Conservation (phyloP, 2,329 filamentous ascomycete genomes). For the Cladosporium halotolerans region DNA sequence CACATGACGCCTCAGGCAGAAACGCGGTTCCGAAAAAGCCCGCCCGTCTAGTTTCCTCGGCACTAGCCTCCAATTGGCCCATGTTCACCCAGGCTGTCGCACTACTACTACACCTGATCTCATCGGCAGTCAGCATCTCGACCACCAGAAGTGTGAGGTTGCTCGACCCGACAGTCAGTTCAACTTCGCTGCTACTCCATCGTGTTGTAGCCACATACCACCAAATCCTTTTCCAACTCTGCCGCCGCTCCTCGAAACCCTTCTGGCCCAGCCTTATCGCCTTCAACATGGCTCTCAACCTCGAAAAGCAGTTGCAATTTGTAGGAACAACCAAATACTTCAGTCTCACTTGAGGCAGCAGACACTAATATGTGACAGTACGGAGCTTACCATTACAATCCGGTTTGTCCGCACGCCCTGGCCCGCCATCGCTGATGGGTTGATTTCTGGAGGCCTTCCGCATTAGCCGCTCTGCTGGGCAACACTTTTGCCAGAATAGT, state of each 20-base stretch:
- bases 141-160: no score
- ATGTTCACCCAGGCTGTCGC: no score
- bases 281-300: slow-evolving; percentile 53
- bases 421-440: slow-evolving; percentile 5
- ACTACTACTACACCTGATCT: background rate
- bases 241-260: background rate
- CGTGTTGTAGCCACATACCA: background rate
- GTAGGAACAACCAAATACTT: slow-evolving; percentile 47
- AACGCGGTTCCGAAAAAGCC: no score
- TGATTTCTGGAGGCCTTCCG: background rate
- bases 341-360: slow-evolving; percentile 11
- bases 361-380: slow-evolving; percentile 51
- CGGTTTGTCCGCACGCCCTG: slow-evolving; percentile 36
- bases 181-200: no score
- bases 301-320: slow-evolving; percentile 77
- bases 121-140: background rate
- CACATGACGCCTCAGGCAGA: no score
- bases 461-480: no score
- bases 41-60: no score
- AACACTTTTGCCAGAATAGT: no score
- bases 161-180: no score
- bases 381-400: slow-evolving; percentile 75
- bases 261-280: background rate
- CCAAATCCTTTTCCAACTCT: background rate
- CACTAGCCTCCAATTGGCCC: no score